Evolutionary conservation across 2,329 filamentous ascomycete genomes (phyloP).

Genomic region (Aspergillus pseudonomiae): DNA sequence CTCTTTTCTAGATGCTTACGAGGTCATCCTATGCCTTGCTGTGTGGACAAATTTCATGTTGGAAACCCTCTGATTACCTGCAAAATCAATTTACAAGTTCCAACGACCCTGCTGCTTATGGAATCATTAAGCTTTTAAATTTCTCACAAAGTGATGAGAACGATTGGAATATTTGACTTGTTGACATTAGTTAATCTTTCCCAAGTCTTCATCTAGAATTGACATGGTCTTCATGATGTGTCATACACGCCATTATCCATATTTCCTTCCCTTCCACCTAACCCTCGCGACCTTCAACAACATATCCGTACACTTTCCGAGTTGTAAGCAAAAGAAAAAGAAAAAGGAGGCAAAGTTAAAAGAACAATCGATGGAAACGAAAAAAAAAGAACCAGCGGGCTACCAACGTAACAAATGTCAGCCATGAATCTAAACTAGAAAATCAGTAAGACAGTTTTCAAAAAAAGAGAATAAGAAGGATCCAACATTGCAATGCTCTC

Average conservation of each 20-base stretch:
- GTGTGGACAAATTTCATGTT: no score
- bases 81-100: not conserved
- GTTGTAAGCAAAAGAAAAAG: slow-evolving; percentile 11
- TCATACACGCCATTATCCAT: slow-evolving; percentile 9
- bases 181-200: not conserved
- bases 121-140: not conserved
- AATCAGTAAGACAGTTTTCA: not conserved
- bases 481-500: slow-evolving; percentile 21
- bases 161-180: not conserved
- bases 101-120: not conserved
- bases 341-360: slow-evolving; percentile 16
- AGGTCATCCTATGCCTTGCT: no score
- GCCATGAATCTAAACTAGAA: not conserved
- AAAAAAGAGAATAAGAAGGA: slow-evolving; percentile 10
- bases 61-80: no score
- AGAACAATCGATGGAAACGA: slow-evolving; percentile 11
- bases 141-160: not conserved
- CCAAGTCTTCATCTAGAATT: slow-evolving; percentile 6
- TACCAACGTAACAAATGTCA: not conserved
- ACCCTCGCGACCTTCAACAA: not conserved
- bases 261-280: not conserved
- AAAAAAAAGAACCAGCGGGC: slow-evolving; percentile 3
- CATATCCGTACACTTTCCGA: slow-evolving; percentile 15
- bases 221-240: slow-evolving; percentile 10
- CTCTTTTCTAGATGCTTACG: no score